Percentiles rank a stretch among this genome's conserved stretches.
phyloP scores from a whole-genome alignment of 148 eudicot species.

The Gaultheria prostrata region DNA sequence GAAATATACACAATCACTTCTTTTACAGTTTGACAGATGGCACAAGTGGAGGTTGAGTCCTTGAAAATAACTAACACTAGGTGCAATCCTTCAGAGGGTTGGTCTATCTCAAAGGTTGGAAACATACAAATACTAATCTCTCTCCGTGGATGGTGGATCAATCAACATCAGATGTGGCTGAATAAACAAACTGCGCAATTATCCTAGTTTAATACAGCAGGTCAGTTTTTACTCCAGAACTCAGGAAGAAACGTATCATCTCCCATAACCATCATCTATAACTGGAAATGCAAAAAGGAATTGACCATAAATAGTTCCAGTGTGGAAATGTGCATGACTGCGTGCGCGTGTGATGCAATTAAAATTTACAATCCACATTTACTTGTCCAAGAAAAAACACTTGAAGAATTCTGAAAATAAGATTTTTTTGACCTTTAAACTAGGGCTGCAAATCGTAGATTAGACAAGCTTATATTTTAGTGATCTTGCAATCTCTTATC shows the following conservation, averaged over 20 bases:
- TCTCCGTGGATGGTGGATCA: neutral
- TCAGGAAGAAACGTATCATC: neutral
- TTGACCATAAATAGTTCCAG: neutral
- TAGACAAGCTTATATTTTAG: neutral
- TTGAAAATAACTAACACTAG: neutral
- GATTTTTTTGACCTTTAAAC: too few relatives aligned
- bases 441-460: too few relatives aligned
- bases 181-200: neutral
- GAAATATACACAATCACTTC: neutral
- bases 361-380: too few relatives aligned
- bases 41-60: neutral
- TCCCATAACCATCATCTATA: neutral
- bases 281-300: neutral
- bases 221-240: neutral
- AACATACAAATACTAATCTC: neutral
- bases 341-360: too few relatives aligned
- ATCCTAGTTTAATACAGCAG: neutral
- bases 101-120: neutral
- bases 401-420: too few relatives aligned
- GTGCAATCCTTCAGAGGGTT: neutral
- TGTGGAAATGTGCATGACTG: too few relatives aligned
- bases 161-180: neutral
- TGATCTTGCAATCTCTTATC: neutral
- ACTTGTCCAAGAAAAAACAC: too few relatives aligned
- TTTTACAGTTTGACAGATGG: neutral